Evolutionary conservation across 163 green algal genomes (phyloP).

Genomic region (Scenedesmus sp.): DNA sequence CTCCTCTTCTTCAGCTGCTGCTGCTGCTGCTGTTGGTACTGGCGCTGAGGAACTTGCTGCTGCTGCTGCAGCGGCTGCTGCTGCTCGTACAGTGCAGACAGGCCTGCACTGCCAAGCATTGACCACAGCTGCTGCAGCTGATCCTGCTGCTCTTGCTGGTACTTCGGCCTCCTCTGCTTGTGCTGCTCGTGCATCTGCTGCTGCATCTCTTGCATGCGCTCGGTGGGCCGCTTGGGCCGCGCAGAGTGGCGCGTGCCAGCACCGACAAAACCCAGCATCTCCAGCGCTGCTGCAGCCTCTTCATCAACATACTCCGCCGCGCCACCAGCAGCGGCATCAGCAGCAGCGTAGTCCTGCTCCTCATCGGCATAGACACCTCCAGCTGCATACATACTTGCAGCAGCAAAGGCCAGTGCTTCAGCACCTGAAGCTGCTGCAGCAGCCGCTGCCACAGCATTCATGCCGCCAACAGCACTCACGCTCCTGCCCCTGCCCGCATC

Average conservation of each 20-base stretch:
- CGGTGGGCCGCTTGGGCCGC: background rate
- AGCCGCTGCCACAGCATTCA: background rate
- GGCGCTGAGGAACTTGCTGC: background rate
- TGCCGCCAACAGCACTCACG: background rate
- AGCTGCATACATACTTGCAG: background rate
- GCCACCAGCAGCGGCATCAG: background rate
- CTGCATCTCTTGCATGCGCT: slow-evolving; percentile 10
- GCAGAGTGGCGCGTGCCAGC: background rate
- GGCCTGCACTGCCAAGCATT: background rate
- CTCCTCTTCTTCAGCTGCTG: background rate
- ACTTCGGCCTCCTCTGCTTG: background rate
- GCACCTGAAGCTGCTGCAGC: background rate
- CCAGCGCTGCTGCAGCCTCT: background rate
- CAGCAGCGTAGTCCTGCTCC: no score
- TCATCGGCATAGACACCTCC: no score
- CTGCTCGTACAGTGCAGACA: background rate
- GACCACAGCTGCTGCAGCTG: background rate
- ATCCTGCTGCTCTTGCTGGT: background rate
- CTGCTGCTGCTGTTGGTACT: background rate
- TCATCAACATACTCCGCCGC: no score
- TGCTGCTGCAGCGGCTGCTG: background rate
- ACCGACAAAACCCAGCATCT: background rate
- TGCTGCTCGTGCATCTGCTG: background rate
- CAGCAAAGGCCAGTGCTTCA: background rate
- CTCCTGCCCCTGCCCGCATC: no score